phyloP scores from a whole-genome alignment of 2,329 filamentous ascomycete species.

The Drechslerella dactyloides region DNA sequence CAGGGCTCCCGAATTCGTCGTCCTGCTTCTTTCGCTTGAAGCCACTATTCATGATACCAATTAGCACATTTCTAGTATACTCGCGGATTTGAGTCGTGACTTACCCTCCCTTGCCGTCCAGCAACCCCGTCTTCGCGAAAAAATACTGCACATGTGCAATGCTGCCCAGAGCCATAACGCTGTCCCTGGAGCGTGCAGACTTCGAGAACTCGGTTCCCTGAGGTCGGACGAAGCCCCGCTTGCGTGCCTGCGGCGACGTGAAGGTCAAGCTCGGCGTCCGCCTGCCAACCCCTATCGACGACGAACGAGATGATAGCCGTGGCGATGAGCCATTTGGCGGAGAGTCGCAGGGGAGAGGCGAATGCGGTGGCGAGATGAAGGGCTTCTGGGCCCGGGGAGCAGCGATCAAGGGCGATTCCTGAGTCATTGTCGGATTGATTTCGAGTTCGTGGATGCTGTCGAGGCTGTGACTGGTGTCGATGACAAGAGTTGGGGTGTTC shows the following conservation, averaged over 20 bases:
- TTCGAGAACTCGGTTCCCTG: slow-evolving; percentile 87
- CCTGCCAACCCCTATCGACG: slow-evolving; percentile 30
- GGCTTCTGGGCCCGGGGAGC: slow-evolving; percentile 33
- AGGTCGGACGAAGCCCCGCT: slow-evolving; percentile 85
- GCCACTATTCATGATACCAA: slow-evolving; percentile 19
- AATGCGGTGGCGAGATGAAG: slow-evolving; percentile 50
- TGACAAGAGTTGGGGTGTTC: slow-evolving; percentile 48
- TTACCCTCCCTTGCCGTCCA: slow-evolving; percentile 85
- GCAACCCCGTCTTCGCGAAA: slow-evolving; percentile 88
- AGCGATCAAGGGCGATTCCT: slow-evolving; percentile 18
- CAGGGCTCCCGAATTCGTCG: slow-evolving; percentile 23
- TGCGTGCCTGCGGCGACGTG: slow-evolving; percentile 54
- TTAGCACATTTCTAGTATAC: slow-evolving; percentile 1
- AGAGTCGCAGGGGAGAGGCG: slow-evolving; percentile 43
- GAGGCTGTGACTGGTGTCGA: slow-evolving; percentile 45
- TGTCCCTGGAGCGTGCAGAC: slow-evolving; percentile 87
- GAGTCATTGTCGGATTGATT: slow-evolving; percentile 36
- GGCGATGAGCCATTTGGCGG: slow-evolving; percentile 36
- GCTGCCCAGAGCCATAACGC: slow-evolving; percentile 92
- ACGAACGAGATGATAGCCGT: slow-evolving; percentile 32
- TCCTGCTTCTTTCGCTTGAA: slow-evolving; percentile 31
- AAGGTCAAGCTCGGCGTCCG: slow-evolving; percentile 47
- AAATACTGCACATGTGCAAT: slow-evolving; percentile 98
- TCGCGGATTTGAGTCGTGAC: slow-evolving; percentile 20
- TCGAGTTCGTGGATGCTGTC: slow-evolving; percentile 29